Evolutionary conservation across 2,329 filamentous ascomycete species (phyloP).

Genomic region (Colletotrichum aenigma): DNA sequence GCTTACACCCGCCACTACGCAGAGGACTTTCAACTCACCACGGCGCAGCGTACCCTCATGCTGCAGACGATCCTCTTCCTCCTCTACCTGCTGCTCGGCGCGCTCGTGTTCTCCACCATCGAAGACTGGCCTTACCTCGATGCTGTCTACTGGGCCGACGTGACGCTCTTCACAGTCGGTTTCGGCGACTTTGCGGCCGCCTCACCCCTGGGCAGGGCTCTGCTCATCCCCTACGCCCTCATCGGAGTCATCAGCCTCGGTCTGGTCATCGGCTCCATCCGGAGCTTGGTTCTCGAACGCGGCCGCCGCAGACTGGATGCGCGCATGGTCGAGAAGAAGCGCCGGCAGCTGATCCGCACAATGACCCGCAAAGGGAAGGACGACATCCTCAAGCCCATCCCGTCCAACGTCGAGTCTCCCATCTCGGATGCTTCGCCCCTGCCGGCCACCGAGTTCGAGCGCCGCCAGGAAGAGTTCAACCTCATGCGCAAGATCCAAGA

Average conservation of each 20-base stretch:
- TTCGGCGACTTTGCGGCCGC: constrained; percentile 59
- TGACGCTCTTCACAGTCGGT: constrained; percentile 69
- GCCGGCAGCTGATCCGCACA: constrained; percentile 49
- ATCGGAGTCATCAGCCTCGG: constrained; percentile 84
- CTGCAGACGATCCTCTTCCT: constrained; percentile 88
- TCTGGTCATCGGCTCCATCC: constrained; percentile 81
- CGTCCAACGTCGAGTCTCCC: background rate
- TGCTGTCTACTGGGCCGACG: constrained; percentile 78
- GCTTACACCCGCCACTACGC: constrained; percentile 73
- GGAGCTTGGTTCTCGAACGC: constrained; percentile 66
- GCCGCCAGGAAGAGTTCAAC: constrained; percentile 73
- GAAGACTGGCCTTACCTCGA: constrained; percentile 81
- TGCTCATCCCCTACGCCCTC: constrained; percentile 84
- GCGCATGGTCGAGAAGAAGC: constrained; percentile 64
- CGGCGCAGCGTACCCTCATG: constrained; percentile 85
- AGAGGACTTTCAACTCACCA: constrained; percentile 78
- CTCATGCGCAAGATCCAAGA: constrained; percentile 83
- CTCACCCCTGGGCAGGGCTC: constrained; percentile 64
- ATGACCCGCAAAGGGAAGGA: constrained; percentile 51
- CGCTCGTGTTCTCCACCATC: constrained; percentile 73
- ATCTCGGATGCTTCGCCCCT: background rate
- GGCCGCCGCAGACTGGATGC: constrained; percentile 58
- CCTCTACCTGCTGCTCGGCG: constrained; percentile 79
- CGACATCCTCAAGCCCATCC: constrained; percentile 55
- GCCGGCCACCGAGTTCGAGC: constrained; percentile 52